These are phyloP conservation scores for Verticillium tricorpus DNA, from an alignment of 2,329 filamentous ascomycete genomes.

Conservation along the genomic window DNA sequence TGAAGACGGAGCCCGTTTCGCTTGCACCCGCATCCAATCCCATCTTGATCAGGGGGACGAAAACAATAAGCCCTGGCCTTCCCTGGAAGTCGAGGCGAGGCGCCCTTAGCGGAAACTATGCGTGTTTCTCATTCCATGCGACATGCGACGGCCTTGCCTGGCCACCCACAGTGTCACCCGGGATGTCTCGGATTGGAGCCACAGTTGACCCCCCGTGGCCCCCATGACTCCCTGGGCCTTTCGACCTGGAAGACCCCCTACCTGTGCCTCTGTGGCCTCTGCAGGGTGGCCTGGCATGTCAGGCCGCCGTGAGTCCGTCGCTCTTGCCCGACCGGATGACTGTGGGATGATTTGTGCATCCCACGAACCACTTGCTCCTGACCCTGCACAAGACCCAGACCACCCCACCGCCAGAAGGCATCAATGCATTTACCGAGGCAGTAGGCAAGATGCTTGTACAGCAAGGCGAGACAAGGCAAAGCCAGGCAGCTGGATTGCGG, in stretches of 20 bases:
- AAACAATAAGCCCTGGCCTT: neutral
- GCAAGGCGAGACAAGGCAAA: neutral
- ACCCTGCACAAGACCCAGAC: neutral
- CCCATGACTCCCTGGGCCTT: neutral
- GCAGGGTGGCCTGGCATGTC: neutral
- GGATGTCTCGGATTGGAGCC: neutral
- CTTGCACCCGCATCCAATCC: neutral
- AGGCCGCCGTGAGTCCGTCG: neutral
- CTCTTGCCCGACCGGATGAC: neutral
- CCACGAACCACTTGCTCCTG: neutral
- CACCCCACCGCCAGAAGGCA: neutral
- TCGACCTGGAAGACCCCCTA: neutral
- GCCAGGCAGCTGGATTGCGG: neutral
- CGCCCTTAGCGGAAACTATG: conserved; percentile 2
- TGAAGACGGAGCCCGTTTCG: neutral
- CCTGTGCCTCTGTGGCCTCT: too few relatives aligned
- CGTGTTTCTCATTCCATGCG: conserved; percentile 4
- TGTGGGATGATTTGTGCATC: neutral
- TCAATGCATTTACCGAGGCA: neutral
- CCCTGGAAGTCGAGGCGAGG: neutral
- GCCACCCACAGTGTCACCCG: neutral
- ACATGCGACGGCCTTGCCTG: neutral
- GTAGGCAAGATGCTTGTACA: neutral
- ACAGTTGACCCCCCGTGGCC: neutral
- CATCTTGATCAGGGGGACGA: neutral